Percentiles rank a stretch among this genome's conserved stretches.
Conservation (phyloP, 371 early-diverging fungal genomes). For the Circinella minor region DNA sequence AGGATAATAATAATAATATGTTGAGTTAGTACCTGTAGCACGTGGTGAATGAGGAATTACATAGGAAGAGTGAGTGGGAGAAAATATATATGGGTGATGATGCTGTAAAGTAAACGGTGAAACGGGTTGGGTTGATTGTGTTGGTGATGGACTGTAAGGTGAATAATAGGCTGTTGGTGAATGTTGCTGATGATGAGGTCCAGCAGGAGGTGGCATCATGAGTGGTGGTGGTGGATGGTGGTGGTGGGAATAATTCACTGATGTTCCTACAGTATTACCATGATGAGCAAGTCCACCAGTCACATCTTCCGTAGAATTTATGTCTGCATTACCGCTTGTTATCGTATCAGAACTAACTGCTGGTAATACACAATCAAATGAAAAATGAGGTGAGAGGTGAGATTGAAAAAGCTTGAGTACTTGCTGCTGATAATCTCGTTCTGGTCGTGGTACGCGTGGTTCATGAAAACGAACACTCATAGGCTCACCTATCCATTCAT, state of each 20-base stretch:
- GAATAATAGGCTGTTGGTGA: not conserved
- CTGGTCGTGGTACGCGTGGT: conserved; percentile 11
- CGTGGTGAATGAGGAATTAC: not conserved
- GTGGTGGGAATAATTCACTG: not conserved
- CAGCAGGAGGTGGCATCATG: conserved; percentile 1
- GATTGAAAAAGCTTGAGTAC: conserved; percentile 1
- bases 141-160: conserved; percentile 10
- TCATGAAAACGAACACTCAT: conserved; percentile 6
- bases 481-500: not conserved
- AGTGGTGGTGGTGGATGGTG: conserved; percentile 8
- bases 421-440: conserved; percentile 2
- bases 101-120: conserved; percentile 16
- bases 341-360: not conserved
- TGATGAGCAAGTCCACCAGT: not conserved
- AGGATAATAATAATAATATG: not conserved
- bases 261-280: not conserved
- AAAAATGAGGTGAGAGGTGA: not conserved
- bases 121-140: conserved; percentile 14
- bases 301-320: not conserved
- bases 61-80: not conserved
- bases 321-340: not conserved
- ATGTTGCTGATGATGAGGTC: not conserved
- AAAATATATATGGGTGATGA: conserved; percentile 5
- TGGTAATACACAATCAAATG: not conserved
- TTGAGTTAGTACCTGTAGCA: not conserved